A percentile compares a stretch with the other conserved stretches of the same genome.
Conservation (phyloP, 495 filamentous ascomycete genomes). For the Trichoderma asperelloides region DNA sequence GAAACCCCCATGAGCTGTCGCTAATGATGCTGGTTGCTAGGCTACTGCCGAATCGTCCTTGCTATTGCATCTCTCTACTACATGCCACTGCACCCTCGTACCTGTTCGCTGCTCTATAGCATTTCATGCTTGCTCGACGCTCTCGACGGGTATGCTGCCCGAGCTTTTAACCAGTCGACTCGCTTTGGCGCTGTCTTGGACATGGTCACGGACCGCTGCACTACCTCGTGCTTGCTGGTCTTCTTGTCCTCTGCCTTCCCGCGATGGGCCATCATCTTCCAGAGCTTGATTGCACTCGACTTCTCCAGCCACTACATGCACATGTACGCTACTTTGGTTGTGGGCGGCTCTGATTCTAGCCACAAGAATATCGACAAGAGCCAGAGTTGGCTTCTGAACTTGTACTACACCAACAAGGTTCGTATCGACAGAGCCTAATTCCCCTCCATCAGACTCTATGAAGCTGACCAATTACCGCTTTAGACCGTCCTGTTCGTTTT, state of each 20-base stretch:
- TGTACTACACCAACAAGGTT: constrained; percentile 96
- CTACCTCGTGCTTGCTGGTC: constrained; percentile 85
- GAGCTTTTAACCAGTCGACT: constrained; percentile 81
- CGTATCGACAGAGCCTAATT: constrained; percentile 17
- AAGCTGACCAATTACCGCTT: constrained; percentile 13
- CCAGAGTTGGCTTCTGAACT: constrained; percentile 72
- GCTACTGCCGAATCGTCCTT: constrained; percentile 82
- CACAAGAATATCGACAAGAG: constrained; percentile 90
- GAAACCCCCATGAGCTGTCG: neutral
- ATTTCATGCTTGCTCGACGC: constrained; percentile 91
- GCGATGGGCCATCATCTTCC: constrained; percentile 85
- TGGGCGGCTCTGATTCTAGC: constrained; percentile 68
- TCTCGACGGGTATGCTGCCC: constrained; percentile 84
- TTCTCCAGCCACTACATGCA: constrained; percentile 96
- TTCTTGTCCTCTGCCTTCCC: constrained; percentile 91
- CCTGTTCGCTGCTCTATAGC: constrained; percentile 84
- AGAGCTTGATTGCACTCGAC: constrained; percentile 83
- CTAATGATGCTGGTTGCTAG: constrained; percentile 31
- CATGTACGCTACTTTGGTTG: constrained; percentile 86
- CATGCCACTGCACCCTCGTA: constrained; percentile 94
- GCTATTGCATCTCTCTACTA: constrained; percentile 92
- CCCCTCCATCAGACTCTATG: constrained; percentile 7
- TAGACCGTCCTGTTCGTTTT: constrained; percentile 86
- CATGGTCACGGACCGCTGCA: constrained; percentile 95
- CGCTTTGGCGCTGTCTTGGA: constrained; percentile 93